Conservation (phyloP, 164 flowering plant genomes). For the Warburgia ugandensis region DNA sequence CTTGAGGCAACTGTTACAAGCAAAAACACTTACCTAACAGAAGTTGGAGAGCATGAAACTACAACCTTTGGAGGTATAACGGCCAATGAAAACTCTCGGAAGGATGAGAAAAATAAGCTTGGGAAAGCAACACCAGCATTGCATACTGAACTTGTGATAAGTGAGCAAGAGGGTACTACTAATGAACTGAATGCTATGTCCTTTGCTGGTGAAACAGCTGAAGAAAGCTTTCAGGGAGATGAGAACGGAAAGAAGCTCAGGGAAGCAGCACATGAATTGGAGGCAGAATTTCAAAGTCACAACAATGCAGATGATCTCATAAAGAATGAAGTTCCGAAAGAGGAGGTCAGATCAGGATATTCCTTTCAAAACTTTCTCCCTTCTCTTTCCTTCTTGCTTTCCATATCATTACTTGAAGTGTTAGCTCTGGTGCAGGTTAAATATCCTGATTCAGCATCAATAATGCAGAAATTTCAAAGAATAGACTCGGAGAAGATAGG, state of each 20-base stretch:
- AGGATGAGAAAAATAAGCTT: too few relatives aligned
- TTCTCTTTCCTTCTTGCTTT: too few relatives aligned
- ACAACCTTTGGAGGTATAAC: too few relatives aligned
- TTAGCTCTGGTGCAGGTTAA: slow-evolving; percentile 17
- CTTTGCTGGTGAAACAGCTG: slow-evolving; percentile 10
- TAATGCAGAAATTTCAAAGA: not conserved
- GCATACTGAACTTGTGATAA: too few relatives aligned
- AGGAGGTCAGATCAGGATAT: slow-evolving; percentile 17
- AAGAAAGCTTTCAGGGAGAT: not conserved
- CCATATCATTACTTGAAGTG: too few relatives aligned
- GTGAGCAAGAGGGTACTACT: too few relatives aligned
- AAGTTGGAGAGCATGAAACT: too few relatives aligned
- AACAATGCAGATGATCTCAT: not conserved
- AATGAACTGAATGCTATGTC: too few relatives aligned
- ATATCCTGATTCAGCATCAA: slow-evolving; percentile 4
- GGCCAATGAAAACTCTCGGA: too few relatives aligned
- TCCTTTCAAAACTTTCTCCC: too few relatives aligned
- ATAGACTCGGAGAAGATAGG: not conserved
- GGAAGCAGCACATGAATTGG: not conserved
- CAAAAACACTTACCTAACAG: not conserved
- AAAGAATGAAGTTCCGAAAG: not conserved
- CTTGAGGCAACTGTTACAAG: slow-evolving; percentile 2
- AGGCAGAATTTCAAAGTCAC: not conserved
- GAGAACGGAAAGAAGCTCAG: not conserved
- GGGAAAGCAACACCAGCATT: too few relatives aligned